phyloP scores from a whole-genome alignment of 106 monocot species.

The Acorus gramineus region DNA sequence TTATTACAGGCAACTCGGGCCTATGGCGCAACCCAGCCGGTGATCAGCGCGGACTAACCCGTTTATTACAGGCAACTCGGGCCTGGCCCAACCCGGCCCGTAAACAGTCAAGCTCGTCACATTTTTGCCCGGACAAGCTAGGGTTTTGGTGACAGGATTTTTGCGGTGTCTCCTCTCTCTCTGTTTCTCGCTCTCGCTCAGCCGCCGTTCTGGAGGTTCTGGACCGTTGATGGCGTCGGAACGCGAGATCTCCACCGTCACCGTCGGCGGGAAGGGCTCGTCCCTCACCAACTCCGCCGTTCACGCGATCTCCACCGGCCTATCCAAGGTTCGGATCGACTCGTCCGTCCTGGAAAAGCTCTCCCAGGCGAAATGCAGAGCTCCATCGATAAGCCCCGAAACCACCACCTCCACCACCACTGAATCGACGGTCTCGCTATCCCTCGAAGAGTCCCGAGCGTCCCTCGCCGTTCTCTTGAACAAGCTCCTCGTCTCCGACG shows the following conservation, averaged over 20 bases:
- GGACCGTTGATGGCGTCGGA: conserved; percentile 18
- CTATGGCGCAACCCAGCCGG: too few relatives aligned
- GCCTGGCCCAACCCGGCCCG: too few relatives aligned
- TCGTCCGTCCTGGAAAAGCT: conserved; percentile 66
- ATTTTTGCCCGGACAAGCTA: too few relatives aligned
- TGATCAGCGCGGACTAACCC: too few relatives aligned
- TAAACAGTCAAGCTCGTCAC: too few relatives aligned
- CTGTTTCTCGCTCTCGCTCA: not conserved
- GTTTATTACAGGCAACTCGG: too few relatives aligned
- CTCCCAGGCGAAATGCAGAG: conserved; percentile 15
- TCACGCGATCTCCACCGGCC: conserved; percentile 33
- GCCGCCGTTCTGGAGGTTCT: not conserved
- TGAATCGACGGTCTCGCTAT: conserved; percentile 10
- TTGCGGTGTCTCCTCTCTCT: too few relatives aligned
- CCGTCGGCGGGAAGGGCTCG: conserved; percentile 64
- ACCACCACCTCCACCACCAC: not conserved
- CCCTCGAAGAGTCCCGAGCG: conserved; percentile 44
- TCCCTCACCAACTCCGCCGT: conserved; percentile 44
- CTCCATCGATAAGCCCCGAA: not conserved
- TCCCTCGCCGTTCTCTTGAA: conserved; percentile 62
- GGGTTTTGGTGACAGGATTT: too few relatives aligned
- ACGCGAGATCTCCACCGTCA: conserved; percentile 6
- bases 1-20: too few relatives aligned
- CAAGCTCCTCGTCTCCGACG: conserved; percentile 61
- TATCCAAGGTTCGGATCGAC: conserved; percentile 41